A percentile compares a stretch with the other conserved stretches of the same genome.
Evolutionary conservation across 1,284 basidiomycete species (phyloP).

Genomic region (Papiliotrema terrestris): DNA sequence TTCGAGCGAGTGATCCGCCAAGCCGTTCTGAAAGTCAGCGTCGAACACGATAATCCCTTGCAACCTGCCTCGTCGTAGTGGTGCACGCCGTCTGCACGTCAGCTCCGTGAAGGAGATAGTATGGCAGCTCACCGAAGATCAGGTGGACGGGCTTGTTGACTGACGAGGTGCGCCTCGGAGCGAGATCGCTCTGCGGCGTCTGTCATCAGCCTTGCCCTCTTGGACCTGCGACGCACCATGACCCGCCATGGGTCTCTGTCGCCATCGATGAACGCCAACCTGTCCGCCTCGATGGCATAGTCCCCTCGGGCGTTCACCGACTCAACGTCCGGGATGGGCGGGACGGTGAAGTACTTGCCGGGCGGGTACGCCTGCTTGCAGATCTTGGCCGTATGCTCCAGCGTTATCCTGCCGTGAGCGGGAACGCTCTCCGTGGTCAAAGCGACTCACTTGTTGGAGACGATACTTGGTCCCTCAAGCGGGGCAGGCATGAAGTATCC

Average conservation of each 20-base stretch:
- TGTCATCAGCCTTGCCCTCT: slow-evolving; percentile 6
- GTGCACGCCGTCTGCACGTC: slow-evolving; percentile 67
- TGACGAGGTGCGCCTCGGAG: slow-evolving; percentile 66
- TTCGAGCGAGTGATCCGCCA: slow-evolving; percentile 62
- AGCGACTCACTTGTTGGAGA: slow-evolving; percentile 29
- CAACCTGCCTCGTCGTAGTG: slow-evolving; percentile 67
- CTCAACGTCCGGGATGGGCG: slow-evolving; percentile 68
- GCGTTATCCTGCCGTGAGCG: slow-evolving; percentile 60
- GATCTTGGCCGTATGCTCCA: slow-evolving; percentile 74
- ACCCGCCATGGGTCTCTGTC: slow-evolving; percentile 78
- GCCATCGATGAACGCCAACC: slow-evolving; percentile 69
- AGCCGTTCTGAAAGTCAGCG: slow-evolving; percentile 59
- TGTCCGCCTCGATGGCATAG: slow-evolving; percentile 68
- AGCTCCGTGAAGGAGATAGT: neutral
- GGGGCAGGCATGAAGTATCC: slow-evolving; percentile 67
- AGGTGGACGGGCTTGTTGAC: slow-evolving; percentile 75
- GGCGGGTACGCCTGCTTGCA: slow-evolving; percentile 79
- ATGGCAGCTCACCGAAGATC: slow-evolving; percentile 64
- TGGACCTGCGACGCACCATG: slow-evolving; percentile 47
- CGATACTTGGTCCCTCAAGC: slow-evolving; percentile 36
- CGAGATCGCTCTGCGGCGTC: slow-evolving; percentile 77
- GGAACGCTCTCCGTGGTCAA: neutral
- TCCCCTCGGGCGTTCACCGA: slow-evolving; percentile 74
- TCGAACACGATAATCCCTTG: neutral
- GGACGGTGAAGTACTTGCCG: slow-evolving; percentile 70